Percentiles rank a stretch among this genome's conserved stretches.
These are phyloP conservation scores for Astrothelium macrocarpum DNA, from an alignment of 495 filamentous ascomycete species.

Conservation along the genomic window DNA sequence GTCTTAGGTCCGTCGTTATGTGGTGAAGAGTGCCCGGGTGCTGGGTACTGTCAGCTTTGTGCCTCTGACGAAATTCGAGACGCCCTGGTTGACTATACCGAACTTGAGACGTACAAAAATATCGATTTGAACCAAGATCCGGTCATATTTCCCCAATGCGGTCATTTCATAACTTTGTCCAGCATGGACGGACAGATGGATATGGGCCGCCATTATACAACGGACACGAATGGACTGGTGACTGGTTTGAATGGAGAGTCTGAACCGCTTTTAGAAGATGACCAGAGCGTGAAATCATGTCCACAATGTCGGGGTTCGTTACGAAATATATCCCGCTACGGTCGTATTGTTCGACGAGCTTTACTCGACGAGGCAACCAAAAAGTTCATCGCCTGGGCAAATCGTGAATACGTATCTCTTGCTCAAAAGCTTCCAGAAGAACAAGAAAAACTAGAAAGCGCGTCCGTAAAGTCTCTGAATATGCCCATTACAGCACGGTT, in stretches of 20 bases:
- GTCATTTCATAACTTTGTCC: slow-evolving; percentile 52
- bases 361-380: slow-evolving; percentile 59
- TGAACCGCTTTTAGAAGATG: slow-evolving; percentile 43
- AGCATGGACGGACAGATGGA: slow-evolving; percentile 60
- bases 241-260: slow-evolving; percentile 34
- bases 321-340: slow-evolving; percentile 54
- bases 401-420: slow-evolving; percentile 41
- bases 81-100: slow-evolving; percentile 45
- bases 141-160: slow-evolving; percentile 54
- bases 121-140: slow-evolving; percentile 50
- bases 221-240: slow-evolving; percentile 38
- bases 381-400: slow-evolving; percentile 49
- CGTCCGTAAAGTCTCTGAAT: background rate
- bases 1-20: slow-evolving; percentile 53
- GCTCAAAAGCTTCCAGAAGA: slow-evolving; percentile 32
- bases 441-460: slow-evolving; percentile 26
- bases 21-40: slow-evolving; percentile 53
- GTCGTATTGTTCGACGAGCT: slow-evolving; percentile 53
- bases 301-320: slow-evolving; percentile 55
- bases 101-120: slow-evolving; percentile 42
- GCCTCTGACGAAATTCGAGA: slow-evolving; percentile 35
- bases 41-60: slow-evolving; percentile 50
- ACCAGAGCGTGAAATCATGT: slow-evolving; percentile 43
- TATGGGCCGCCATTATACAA: slow-evolving; percentile 48
- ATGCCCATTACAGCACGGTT: background rate